phyloP scores from a whole-genome alignment of 2,329 filamentous ascomycete genomes.

The Byssothecium circinans region DNA sequence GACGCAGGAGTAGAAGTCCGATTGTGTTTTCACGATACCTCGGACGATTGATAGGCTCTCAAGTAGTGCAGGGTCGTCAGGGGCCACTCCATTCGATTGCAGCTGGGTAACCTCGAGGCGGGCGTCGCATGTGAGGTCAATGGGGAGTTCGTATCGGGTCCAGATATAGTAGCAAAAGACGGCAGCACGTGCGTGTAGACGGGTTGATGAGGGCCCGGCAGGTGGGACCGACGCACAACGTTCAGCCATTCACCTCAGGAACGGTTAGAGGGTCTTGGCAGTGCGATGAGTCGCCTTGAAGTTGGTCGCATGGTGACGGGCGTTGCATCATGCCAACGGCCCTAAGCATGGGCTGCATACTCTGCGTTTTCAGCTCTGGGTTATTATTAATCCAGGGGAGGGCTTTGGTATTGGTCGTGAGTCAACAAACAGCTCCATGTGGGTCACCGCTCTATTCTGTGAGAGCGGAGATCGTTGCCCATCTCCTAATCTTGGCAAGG shows the following conservation, averaged over 20 bases:
- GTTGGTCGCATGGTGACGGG: conserved; percentile 1
- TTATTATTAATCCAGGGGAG: conserved; percentile 20
- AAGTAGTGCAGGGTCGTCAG: conserved; percentile 24
- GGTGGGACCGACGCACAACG: conserved; percentile 17
- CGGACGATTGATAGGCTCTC: conserved; percentile 33
- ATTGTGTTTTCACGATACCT: conserved; percentile 27
- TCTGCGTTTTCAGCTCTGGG: conserved; percentile 20
- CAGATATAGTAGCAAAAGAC: conserved; percentile 28
- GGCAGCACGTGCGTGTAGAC: conserved; percentile 22
- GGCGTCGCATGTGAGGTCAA: conserved; percentile 22
- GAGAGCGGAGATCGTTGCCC: conserved; percentile 18
- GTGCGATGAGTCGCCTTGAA: not conserved
- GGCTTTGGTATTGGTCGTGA: conserved; percentile 4
- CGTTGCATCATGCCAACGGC: conserved; percentile 13
- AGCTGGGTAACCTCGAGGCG: conserved; percentile 33
- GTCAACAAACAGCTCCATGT: conserved; percentile 18
- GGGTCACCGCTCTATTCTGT: conserved; percentile 15
- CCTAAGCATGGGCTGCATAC: conserved; percentile 6
- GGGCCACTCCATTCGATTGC: conserved; percentile 23
- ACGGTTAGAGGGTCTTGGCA: conserved; percentile 22
- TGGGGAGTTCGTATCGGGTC: conserved; percentile 21
- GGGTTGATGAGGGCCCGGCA: conserved; percentile 14
- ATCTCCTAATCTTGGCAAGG: conserved; percentile 28
- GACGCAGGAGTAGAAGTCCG: conserved; percentile 34
- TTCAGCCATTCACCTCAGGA: conserved; percentile 10